These are phyloP conservation scores for Neospermospora avenae DNA, from an alignment of 2,329 filamentous ascomycete genomes.

Conservation along the genomic window DNA sequence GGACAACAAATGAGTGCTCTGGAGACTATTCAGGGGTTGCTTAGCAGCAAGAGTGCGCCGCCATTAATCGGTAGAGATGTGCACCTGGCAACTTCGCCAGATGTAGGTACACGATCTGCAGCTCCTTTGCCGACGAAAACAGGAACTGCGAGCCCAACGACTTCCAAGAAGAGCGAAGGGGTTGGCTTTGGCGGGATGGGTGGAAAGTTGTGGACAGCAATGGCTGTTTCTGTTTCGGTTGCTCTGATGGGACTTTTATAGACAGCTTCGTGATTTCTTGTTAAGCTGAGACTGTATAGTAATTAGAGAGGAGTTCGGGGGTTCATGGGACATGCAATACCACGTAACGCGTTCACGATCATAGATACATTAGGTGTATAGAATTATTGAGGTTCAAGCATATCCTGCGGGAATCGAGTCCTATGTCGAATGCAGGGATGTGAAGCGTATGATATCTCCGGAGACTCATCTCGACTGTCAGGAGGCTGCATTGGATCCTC, in stretches of 20 bases:
- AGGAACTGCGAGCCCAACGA: background rate
- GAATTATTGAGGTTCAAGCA: background rate
- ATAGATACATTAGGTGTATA: background rate
- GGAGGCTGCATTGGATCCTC: too few species aligned
- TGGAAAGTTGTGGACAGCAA: background rate
- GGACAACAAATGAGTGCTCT: slow-evolving; percentile 65
- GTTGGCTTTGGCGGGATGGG: background rate
- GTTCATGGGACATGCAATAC: background rate
- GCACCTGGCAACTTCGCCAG: slow-evolving; percentile 13
- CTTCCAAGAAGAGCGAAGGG: background rate
- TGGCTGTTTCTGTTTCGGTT: background rate
- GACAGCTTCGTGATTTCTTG: background rate
- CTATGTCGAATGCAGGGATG: background rate
- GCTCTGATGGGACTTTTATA: background rate
- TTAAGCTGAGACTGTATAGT: background rate
- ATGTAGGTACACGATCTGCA: background rate
- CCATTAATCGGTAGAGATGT: slow-evolving; percentile 37
- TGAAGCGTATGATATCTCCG: too few species aligned
- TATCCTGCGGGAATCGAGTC: background rate
- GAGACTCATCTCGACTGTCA: background rate
- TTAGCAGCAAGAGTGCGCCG: slow-evolving; percentile 42
- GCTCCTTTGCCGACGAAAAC: background rate
- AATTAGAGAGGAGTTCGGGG: background rate
- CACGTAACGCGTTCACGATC: background rate
- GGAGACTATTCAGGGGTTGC: slow-evolving; percentile 58